phyloP scores from a whole-genome alignment of 2,329 filamentous ascomycete species.

The Pyricularia sp. region DNA sequence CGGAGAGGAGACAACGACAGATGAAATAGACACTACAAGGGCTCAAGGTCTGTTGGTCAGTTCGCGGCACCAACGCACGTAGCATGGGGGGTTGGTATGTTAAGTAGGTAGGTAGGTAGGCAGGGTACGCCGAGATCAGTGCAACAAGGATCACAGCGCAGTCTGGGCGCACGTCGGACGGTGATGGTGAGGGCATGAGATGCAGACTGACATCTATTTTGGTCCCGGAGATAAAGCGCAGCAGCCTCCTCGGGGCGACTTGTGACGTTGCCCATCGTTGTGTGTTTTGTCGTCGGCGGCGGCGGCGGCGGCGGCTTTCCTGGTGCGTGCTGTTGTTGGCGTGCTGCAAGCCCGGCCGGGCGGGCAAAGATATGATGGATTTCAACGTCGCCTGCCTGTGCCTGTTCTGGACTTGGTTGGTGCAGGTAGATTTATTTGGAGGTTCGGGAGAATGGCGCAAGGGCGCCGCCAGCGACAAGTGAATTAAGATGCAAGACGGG shows the following conservation, averaged over 20 bases:
- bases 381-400: neutral
- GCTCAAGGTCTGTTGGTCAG: neutral
- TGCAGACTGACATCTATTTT: slow-evolving; percentile 67
- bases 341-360: neutral
- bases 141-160: slow-evolving; percentile 1
- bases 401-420: neutral
- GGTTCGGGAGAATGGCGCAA: neutral
- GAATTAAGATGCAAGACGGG: neutral
- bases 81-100: slow-evolving; percentile 12
- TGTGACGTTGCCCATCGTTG: slow-evolving; percentile 81
- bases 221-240: slow-evolving; percentile 78
- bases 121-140: slow-evolving; percentile 3
- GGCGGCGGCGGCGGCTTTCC: neutral
- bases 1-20: slow-evolving; percentile 71
- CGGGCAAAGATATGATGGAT: neutral
- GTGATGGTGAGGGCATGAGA: slow-evolving; percentile 3
- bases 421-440: neutral
- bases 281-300: neutral
- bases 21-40: slow-evolving; percentile 71
- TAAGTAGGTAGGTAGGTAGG: neutral
- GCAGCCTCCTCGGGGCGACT: slow-evolving; percentile 81
- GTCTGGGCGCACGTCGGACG: slow-evolving; percentile 2
- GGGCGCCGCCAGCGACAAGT: neutral
- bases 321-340: neutral
- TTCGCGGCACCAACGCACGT: slow-evolving; percentile 1